Evolutionary conservation across 345 rosid genomes (phyloP), one percentile per base, ranked within the genome.

Genomic region (Murraya koenigii): DNA sequence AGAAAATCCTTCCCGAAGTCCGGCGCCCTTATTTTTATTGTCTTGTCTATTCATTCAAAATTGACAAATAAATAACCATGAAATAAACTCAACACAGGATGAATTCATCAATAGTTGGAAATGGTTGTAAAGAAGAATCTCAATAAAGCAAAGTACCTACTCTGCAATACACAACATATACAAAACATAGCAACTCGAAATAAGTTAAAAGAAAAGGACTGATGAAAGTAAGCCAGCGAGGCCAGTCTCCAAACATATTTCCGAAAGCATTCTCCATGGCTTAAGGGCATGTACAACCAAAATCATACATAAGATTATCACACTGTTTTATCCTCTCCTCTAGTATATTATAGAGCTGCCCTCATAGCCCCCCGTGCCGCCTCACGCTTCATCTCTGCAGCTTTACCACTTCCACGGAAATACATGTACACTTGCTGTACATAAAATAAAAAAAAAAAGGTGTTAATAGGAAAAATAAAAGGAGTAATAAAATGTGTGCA

Each of bases 341-440:
- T 15, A 28, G 26, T 59, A 68, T 93, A 73, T 93, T 79, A 91
- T 32, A 91, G 73, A 59, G 94, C 97, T 68, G 94, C 91, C 80
- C 95, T 88, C 87, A 88, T 66, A 4, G 92, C 90, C 55, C 91
- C 83, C 54, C 91, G 67, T 0, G 92, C 90, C 35, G 89, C 93
- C 26, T 88, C 87, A 3, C 84, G 91, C 81, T 80, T 88, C 84
- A 87, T 66, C 85, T 89, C 87, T 7, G 90, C 91, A 67, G 85
- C 90, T 81, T 87, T 88, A 9, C 93, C 95, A 3, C 92, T 91
- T 74, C 95, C 93, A 52, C 95, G 86, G 88, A 91, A 91, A 70
- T 89, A 91, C 95, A 89, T 89, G 89, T 86, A 88, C 8, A 89
- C 95, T 91, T 91, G 92, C 95, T 91, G 93, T 84, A 82, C 4